These are phyloP conservation scores for Termitomyces sp. DNA, from an alignment of 768 basidiomycete species.

Conservation along the genomic window DNA sequence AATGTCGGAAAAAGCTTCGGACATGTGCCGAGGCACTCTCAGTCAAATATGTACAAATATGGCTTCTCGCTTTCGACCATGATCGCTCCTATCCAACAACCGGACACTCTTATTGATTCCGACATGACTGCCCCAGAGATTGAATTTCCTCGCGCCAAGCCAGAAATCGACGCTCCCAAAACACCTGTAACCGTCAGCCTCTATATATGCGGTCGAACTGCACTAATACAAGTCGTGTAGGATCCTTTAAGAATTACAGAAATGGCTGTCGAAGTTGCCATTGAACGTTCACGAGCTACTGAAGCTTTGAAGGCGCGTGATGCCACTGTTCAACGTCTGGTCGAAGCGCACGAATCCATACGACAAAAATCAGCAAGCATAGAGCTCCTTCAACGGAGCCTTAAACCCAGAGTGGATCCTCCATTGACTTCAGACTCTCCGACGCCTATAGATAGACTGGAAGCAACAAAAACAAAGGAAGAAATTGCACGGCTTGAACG, in stretches of 20 bases:
- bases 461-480: slow-evolving; percentile 23
- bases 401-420: slow-evolving; percentile 7
- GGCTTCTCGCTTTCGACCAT: not conserved
- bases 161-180: slow-evolving; percentile 14
- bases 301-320: slow-evolving; percentile 65
- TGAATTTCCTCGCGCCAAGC: slow-evolving; percentile 8
- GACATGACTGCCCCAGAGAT: not conserved
- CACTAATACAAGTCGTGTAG: slow-evolving; percentile 18
- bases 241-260: slow-evolving; percentile 43
- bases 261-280: slow-evolving; percentile 48
- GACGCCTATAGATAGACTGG: slow-evolving; percentile 6
- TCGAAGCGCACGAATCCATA: slow-evolving; percentile 53
- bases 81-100: not conserved
- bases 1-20: not conserved
- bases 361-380: slow-evolving; percentile 54
- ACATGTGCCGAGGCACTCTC: not conserved
- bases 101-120: not conserved
- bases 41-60: slow-evolving; percentile 9
- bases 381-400: slow-evolving; percentile 33
- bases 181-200: slow-evolving; percentile 5
- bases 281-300: slow-evolving; percentile 43
- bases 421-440: slow-evolving; percentile 3
- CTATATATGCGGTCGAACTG: slow-evolving; percentile 8
- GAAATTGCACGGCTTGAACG: slow-evolving; percentile 33
- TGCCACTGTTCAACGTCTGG: slow-evolving; percentile 48